A percentile compares a stretch with the other conserved stretches of the same genome.
Conservation (phyloP, 805 yeast species). For the Candida montana region DNA sequence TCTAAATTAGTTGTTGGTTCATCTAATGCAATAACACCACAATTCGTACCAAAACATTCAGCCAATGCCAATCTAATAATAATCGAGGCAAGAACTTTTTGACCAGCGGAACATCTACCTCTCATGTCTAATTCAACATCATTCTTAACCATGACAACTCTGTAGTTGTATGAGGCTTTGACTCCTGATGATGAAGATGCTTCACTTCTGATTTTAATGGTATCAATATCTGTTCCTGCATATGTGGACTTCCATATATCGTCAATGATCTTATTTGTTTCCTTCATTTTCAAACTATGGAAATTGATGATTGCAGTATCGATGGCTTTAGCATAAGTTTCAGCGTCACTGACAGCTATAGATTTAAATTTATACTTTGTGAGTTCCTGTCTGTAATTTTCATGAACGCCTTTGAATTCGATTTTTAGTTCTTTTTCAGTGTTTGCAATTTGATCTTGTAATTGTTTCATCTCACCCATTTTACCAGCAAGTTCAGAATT, state of each 20-base stretch:
- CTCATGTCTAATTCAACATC: constrained; percentile 95
- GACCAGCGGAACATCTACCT: constrained; percentile 98
- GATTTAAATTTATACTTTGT: constrained; percentile 70
- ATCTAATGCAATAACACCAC: constrained; percentile 94
- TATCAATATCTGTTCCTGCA: constrained; percentile 91
- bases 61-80: constrained; percentile 88
- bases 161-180: constrained; percentile 75
- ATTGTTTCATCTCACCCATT: constrained; percentile 80
- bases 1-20: constrained; percentile 98
- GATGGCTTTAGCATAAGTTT: constrained; percentile 74
- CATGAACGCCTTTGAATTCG: constrained; percentile 67
- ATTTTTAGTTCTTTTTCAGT: constrained; percentile 55
- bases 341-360: constrained; percentile 75
- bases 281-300: constrained; percentile 88
- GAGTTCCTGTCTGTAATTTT: constrained; percentile 61
- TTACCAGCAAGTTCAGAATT: constrained; percentile 69
- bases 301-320: constrained; percentile 92
- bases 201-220: constrained; percentile 82
- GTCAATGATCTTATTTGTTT: constrained; percentile 79
- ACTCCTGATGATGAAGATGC: constrained; percentile 36
- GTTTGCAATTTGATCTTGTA: constrained; percentile 61
- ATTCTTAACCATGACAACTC: constrained; percentile 93
- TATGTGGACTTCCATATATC: constrained; percentile 94
- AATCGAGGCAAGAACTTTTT: constrained; percentile 88
- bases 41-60: constrained; percentile 90